phyloP scores from a whole-genome alignment of 2,329 filamentous ascomycete genomes.

The Diaporthe citrichinensis region DNA sequence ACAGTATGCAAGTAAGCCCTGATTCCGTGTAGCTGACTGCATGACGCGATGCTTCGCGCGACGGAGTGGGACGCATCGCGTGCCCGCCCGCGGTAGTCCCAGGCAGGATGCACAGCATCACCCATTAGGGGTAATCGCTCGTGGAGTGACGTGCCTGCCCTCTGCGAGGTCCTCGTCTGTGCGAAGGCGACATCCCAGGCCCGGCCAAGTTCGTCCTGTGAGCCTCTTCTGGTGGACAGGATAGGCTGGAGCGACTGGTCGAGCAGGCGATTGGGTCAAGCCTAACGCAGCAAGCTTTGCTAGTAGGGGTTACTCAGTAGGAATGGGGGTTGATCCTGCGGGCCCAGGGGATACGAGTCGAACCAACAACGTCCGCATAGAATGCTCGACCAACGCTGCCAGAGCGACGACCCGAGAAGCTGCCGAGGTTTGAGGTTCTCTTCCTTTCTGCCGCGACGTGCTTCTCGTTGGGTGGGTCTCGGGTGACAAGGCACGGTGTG shows the following conservation, averaged over 20 bases:
- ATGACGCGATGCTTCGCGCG: conserved; percentile 22
- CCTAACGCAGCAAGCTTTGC: conserved; percentile 10
- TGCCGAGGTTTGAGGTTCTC: background rate
- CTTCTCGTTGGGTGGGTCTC: background rate
- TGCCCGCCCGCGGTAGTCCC: background rate
- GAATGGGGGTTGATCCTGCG: conserved; percentile 25
- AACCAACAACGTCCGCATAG: conserved; percentile 1
- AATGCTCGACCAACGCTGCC: background rate
- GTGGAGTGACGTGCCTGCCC: background rate
- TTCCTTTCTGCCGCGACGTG: background rate
- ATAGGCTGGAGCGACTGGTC: background rate
- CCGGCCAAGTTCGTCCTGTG: background rate
- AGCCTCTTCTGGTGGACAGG: background rate
- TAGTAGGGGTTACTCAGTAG: conserved; percentile 1
- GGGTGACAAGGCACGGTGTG: conserved; percentile 7
- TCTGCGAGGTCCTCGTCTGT: background rate
- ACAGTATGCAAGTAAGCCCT: background rate
- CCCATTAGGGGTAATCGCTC: background rate
- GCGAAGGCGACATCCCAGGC: background rate
- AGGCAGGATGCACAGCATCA: background rate
- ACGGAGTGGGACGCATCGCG: conserved; percentile 3
- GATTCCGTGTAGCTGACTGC: conserved; percentile 7
- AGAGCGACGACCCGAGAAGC: conserved; percentile 3
- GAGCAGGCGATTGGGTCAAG: conserved; percentile 8
- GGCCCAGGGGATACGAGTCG: background rate